Percentiles rank a stretch among this genome's conserved stretches.
Evolutionary conservation across 2,329 filamentous ascomycete species (phyloP).

Genomic region (Neurospora crassa): DNA sequence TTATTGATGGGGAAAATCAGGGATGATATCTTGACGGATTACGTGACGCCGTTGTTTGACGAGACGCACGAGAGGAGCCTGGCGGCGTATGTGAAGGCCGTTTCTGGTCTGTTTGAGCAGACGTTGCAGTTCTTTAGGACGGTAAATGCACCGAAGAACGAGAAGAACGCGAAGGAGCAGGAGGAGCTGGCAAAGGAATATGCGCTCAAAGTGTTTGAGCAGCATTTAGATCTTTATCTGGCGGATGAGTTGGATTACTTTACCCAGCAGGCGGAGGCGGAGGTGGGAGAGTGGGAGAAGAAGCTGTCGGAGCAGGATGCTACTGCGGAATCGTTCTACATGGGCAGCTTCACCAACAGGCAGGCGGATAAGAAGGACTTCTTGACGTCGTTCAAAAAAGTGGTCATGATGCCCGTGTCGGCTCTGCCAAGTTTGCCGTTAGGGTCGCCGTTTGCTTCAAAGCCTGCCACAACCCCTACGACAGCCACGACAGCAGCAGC

Average conservation of each 20-base stretch:
- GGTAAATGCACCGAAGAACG: conserved; percentile 56
- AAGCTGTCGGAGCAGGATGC: conserved; percentile 86
- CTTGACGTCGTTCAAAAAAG: conserved; percentile 91
- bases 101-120: conserved; percentile 84
- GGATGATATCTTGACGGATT: conserved; percentile 79
- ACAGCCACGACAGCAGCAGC: conserved; percentile 15
- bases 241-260: conserved; percentile 87
- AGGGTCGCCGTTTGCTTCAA: conserved; percentile 45
- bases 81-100: conserved; percentile 71
- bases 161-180: conserved; percentile 32
- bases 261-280: conserved; percentile 61
- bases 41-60: conserved; percentile 76
- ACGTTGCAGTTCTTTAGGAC: conserved; percentile 66
- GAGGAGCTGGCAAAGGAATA: conserved; percentile 56
- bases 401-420: conserved; percentile 97
- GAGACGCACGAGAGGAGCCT: conserved; percentile 71
- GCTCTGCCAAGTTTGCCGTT: conserved; percentile 64
- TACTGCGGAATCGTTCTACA: conserved; percentile 84
- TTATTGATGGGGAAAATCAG: conserved; percentile 72
- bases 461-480: conserved; percentile 22
- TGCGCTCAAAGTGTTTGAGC: conserved; percentile 70
- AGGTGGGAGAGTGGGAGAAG: conserved; percentile 83
- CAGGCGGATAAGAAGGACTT: conserved; percentile 97
- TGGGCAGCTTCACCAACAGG: conserved; percentile 89
- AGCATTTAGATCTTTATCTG: conserved; percentile 87